A percentile compares a stretch with the other conserved stretches of the same genome.
Conservation (phyloP, 768 basidiomycete genomes). For the Hypholoma fasciculare region DNA sequence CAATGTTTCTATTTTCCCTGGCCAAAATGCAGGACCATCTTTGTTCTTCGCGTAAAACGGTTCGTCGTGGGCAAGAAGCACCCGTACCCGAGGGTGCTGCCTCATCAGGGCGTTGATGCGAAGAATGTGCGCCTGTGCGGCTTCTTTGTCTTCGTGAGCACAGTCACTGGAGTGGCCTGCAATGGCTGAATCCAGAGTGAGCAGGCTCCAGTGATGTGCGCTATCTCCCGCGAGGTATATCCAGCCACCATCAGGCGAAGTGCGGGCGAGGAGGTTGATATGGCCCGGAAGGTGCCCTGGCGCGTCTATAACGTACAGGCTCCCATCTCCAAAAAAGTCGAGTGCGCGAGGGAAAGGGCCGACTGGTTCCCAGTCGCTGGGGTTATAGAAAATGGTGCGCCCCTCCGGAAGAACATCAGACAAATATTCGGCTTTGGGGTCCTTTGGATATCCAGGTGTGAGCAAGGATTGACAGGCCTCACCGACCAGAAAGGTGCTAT, state of each 20-base stretch:
- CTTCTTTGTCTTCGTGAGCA: slow-evolving; percentile 44
- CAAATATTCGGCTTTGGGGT: slow-evolving; percentile 31
- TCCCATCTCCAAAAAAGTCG: slow-evolving; percentile 60
- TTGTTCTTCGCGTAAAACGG: slow-evolving; percentile 51
- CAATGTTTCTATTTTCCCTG: slow-evolving; percentile 9
- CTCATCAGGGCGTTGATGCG: slow-evolving; percentile 35
- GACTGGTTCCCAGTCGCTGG: slow-evolving; percentile 35
- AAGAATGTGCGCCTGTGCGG: slow-evolving; percentile 40
- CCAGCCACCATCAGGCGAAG: slow-evolving; percentile 57
- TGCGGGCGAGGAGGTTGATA: slow-evolving; percentile 53
- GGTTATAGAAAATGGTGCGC: slow-evolving; percentile 36
- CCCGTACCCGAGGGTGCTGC: slow-evolving; percentile 36
- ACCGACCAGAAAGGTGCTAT: slow-evolving; percentile 48
- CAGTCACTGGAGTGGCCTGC: slow-evolving; percentile 32
- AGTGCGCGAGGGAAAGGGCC: slow-evolving; percentile 52
- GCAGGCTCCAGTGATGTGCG: slow-evolving; percentile 54
- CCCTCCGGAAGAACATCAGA: slow-evolving; percentile 35
- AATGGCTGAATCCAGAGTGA: slow-evolving; percentile 44
- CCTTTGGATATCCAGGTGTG: slow-evolving; percentile 39
- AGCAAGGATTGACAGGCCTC: slow-evolving; percentile 35
- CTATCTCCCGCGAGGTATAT: slow-evolving; percentile 56
- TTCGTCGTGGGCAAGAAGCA: slow-evolving; percentile 55
- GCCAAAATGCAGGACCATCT: slow-evolving; percentile 33
- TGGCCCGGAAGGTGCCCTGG: slow-evolving; percentile 60
- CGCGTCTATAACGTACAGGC: slow-evolving; percentile 56